A percentile compares a stretch with the other conserved stretches of the same genome.
Evolutionary conservation across 805 yeast species (phyloP).

Genomic region (Kodamaea leandrae): DNA sequence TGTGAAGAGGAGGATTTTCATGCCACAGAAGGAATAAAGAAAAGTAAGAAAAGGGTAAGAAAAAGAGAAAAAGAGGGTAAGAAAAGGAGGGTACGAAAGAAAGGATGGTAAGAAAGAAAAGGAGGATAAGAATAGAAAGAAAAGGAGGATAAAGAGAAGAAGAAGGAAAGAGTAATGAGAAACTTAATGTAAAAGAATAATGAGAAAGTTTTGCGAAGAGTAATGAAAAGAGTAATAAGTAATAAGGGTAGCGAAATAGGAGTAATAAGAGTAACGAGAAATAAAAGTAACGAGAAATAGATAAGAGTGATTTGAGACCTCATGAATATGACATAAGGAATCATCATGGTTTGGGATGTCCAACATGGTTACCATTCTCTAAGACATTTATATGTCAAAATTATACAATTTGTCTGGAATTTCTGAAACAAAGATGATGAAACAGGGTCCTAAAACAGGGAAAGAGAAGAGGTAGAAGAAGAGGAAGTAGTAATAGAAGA

Average conservation of each 20-base stretch:
- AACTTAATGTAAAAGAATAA: neutral
- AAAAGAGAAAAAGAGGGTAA: neutral
- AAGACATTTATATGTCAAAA: too few species aligned
- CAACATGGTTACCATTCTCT: too few species aligned
- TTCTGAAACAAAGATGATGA: too few species aligned
- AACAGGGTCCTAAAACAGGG: too few species aligned
- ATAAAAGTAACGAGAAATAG: neutral
- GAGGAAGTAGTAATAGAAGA: too few species aligned
- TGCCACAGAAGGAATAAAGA: neutral
- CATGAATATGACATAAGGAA: neutral
- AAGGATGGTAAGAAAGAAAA: neutral
- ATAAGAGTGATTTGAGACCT: neutral
- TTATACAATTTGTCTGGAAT: too few species aligned
- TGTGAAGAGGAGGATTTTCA: neutral
- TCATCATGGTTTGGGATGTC: too few species aligned
- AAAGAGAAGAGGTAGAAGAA: too few species aligned
- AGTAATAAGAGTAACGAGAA: neutral
- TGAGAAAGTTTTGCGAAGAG: too few species aligned
- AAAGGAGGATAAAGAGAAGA: neutral
- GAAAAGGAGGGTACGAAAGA: neutral
- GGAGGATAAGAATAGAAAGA: neutral
- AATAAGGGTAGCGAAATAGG: too few species aligned
- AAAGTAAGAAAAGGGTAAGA: neutral
- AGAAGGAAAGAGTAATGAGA: neutral
- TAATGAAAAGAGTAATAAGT: too few species aligned